Percentiles rank a stretch among this genome's conserved stretches.
These are phyloP conservation scores for Ramaria rubella DNA, from an alignment of 768 basidiomycete genomes.

Conservation along the genomic window DNA sequence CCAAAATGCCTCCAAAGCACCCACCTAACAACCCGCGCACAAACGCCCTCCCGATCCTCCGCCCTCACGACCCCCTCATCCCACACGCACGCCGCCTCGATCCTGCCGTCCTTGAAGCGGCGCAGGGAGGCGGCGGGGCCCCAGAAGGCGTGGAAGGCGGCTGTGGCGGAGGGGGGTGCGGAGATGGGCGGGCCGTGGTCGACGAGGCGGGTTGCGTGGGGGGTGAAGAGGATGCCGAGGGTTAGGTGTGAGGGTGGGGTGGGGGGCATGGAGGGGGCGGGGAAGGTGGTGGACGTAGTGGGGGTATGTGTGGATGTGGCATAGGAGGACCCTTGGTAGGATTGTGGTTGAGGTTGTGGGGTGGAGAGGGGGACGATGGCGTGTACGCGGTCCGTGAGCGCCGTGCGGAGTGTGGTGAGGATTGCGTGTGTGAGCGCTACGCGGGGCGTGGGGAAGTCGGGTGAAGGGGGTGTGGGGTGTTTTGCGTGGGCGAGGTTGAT, in stretches of 20 bases:
- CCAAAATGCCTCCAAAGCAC: conserved; percentile 72
- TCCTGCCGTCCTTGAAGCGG: conserved; percentile 93
- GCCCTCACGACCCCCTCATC: conserved; percentile 32
- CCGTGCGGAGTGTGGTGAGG: conserved; percentile 35
- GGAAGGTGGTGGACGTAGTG: conserved; percentile 8
- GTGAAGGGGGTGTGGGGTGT: background rate
- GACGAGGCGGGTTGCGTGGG: conserved; percentile 75
- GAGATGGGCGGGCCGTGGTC: conserved; percentile 89
- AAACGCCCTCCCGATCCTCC: conserved; percentile 77
- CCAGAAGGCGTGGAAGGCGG: conserved; percentile 81
- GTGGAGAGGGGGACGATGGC: conserved; percentile 58
- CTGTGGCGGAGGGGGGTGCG: conserved; percentile 29
- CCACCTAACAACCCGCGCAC: conserved; percentile 65
- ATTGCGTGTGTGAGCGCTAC: conserved; percentile 21
- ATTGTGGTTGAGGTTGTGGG: conserved; percentile 12
- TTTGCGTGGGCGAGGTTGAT: background rate
- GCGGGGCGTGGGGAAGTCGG: conserved; percentile 2
- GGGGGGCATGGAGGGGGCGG: conserved; percentile 39
- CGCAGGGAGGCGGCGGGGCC: conserved; percentile 87
- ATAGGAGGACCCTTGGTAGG: conserved; percentile 4
- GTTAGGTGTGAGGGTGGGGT: conserved; percentile 40
- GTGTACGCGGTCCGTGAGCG: conserved; percentile 66
- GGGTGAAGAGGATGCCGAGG: conserved; percentile 72
- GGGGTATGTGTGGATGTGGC: too few species aligned
- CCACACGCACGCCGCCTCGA: conserved; percentile 95